Percentiles rank a stretch among this genome's conserved stretches.
Evolutionary conservation across 2,329 filamentous ascomycete species (phyloP).

Genomic region (Chrysoporthe austroafricana): DNA sequence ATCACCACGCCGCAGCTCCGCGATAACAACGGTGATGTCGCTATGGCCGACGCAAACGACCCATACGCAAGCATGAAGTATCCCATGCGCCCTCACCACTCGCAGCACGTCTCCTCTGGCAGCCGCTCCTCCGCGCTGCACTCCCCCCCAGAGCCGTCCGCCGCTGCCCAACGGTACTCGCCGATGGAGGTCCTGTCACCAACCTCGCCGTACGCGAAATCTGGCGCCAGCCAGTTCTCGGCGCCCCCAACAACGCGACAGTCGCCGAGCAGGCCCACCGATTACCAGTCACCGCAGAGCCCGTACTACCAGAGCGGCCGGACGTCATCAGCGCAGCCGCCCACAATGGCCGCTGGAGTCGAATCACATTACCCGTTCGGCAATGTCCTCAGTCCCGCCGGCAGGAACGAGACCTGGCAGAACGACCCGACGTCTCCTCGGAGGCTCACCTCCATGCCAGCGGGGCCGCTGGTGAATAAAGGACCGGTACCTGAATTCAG

Average conservation of each 20-base stretch:
- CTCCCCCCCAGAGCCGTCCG: constrained; percentile 75
- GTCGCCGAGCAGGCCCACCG: constrained; percentile 74
- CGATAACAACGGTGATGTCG: constrained; percentile 75
- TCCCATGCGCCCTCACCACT: constrained; percentile 76
- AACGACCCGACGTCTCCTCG: constrained; percentile 63
- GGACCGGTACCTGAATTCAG: constrained; percentile 86
- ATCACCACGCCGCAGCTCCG: constrained; percentile 62
- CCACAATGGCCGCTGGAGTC: constrained; percentile 69
- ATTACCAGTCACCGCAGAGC: constrained; percentile 55
- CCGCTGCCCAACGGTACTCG: constrained; percentile 89
- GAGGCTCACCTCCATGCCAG: constrained; percentile 52
- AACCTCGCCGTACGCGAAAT: constrained; percentile 71
- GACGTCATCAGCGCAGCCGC: constrained; percentile 66
- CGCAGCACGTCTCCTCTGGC: constrained; percentile 66
- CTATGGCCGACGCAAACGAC: constrained; percentile 86
- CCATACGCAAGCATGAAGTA: constrained; percentile 87
- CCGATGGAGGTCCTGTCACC: constrained; percentile 91
- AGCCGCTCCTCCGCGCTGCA: constrained; percentile 64
- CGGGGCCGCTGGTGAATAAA: constrained; percentile 51
- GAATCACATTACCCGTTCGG: constrained; percentile 73
- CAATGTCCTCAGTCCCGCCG: constrained; percentile 63
- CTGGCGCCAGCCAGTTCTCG: constrained; percentile 57
- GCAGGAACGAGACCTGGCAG: constrained; percentile 58
- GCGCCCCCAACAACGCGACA: constrained; percentile 64
- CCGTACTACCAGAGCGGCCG: constrained; percentile 53